Evolutionary conservation across 257 asterid genomes (phyloP).

Genomic region (Lantana camara): DNA sequence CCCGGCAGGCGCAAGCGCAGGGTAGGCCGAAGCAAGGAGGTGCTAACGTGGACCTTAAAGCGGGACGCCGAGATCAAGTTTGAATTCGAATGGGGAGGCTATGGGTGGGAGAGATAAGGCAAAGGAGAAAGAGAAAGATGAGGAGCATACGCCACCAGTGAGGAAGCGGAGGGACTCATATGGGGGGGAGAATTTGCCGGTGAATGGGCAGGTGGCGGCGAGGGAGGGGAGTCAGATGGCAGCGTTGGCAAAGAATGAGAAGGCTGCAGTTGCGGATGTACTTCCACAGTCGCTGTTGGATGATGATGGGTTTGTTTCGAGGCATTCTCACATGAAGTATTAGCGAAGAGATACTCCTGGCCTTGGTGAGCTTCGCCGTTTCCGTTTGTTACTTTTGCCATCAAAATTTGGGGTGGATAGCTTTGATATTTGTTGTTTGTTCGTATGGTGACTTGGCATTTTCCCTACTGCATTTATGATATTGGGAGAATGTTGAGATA

Average conservation of each 20-base stretch:
- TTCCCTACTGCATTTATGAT: background rate
- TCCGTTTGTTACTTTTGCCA: background rate
- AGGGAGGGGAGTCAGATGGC: slow-evolving; percentile 51
- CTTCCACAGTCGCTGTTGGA: slow-evolving; percentile 67
- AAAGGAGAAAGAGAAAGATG: slow-evolving; percentile 47
- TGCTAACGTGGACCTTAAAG: slow-evolving; percentile 62
- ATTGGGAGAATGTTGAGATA: background rate
- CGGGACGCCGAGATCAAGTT: slow-evolving; percentile 61
- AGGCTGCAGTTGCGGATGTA: slow-evolving; percentile 47
- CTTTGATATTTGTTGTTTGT: background rate
- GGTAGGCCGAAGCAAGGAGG: slow-evolving; percentile 40
- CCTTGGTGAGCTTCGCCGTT: slow-evolving; percentile 61
- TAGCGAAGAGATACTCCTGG: slow-evolving; percentile 95
- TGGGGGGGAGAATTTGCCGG: slow-evolving; percentile 56
- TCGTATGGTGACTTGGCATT: slow-evolving; percentile 10
- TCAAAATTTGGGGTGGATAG: slow-evolving; percentile 2
- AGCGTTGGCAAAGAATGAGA: slow-evolving; percentile 56
- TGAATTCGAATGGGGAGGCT: slow-evolving; percentile 71
- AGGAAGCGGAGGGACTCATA: slow-evolving; percentile 88
- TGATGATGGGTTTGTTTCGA: slow-evolving; percentile 66
- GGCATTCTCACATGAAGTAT: slow-evolving; percentile 89
- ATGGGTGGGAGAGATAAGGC: slow-evolving; percentile 38
- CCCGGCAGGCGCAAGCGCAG: slow-evolving; percentile 34
- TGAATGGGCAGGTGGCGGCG: slow-evolving; percentile 50
- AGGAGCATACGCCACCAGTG: slow-evolving; percentile 53